Base-by-base conservation (phyloP, 2,329 filamentous ascomycete species). In the Parasarocladium wereldwijsianum region DNA sequence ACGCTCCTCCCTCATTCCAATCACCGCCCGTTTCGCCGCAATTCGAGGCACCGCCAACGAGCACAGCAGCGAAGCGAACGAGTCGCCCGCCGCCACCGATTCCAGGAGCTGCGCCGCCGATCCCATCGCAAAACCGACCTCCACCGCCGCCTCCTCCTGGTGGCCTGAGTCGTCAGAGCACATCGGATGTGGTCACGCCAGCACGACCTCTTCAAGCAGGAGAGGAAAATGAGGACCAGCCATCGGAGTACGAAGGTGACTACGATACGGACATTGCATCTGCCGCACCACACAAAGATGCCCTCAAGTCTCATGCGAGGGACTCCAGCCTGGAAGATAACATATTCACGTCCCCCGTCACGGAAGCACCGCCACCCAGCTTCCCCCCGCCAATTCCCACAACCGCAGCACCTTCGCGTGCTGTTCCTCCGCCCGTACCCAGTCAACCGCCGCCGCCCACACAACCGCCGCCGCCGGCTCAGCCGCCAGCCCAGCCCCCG, bases 231-330 rank as follows among this genome's bases (percentile, higher is more conserved):
- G 76, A 73, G 16, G 83, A 80, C 35, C 85, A 92, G 44, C 68
- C 84, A 19, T 92, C 84, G 0, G 87, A 94, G 46, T 96, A 96
- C 46, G 90, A 98, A 48, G 90, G 87, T 6, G 90, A 96, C 47
- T 96, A 96, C 49, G 90, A 96, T 43, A 96, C 90, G 6, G 90
- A 96, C 49, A 96, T 96, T 47, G 86, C 80, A 2, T 83, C 86
- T n/a, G 78, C 83, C 8, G 84, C 73, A n/a, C 83, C 81, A 33
- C 84, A 93, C 52, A 94, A 93, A 54, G 87, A 93, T 55, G 86
- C 87, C 1, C 55, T 96, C 36, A 93, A 87, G 51, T 61, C 82
- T 7, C 84, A 93, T 50, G 70, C 67, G 6, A 70, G 78, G 32
- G 82, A 87, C 26, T 71, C 77, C 6, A 92, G 81, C 46, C 48